phyloP scores from a whole-genome alignment of 352 stramenopile genomes.

The Phytophthora macrochlamydospora region DNA sequence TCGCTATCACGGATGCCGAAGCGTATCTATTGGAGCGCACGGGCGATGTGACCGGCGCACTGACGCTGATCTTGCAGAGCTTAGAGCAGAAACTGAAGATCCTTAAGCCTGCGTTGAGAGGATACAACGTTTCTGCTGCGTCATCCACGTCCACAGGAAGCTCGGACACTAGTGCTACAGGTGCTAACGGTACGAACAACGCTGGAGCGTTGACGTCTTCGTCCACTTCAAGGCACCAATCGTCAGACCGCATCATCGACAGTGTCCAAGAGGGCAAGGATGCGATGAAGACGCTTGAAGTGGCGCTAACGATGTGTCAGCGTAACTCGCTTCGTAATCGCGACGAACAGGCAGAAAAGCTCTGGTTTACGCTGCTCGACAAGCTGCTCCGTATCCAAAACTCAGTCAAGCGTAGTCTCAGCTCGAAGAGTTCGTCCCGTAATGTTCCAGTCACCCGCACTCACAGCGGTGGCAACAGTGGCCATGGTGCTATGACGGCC shows the following conservation, averaged over 20 bases:
- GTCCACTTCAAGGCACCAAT: constrained; percentile 52
- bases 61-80: constrained; percentile 93
- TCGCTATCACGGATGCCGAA: constrained; percentile 84
- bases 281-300: constrained; percentile 90
- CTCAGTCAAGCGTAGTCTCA: constrained; percentile 88
- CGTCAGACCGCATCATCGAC: constrained; percentile 82
- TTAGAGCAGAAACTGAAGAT: constrained; percentile 93
- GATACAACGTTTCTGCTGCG: constrained; percentile 64
- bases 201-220: constrained; percentile 14
- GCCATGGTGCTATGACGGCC: constrained; percentile 76
- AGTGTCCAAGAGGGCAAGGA: constrained; percentile 76
- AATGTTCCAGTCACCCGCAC: constrained; percentile 47
- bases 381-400: constrained; percentile 93
- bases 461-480: constrained; percentile 56
- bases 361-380: constrained; percentile 96
- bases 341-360: constrained; percentile 91
- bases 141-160: constrained; percentile 33
- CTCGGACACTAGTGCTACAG: constrained; percentile 33
- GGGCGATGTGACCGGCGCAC: constrained; percentile 92
- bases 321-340: constrained; percentile 89
- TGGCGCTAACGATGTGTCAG: constrained; percentile 94
- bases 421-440: constrained; percentile 67
- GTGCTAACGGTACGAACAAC: constrained; percentile 10
- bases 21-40: constrained; percentile 94
- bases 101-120: constrained; percentile 84